Evolutionary conservation across 495 filamentous ascomycete species (phyloP).

Genomic region (Xylaria nigripes): DNA sequence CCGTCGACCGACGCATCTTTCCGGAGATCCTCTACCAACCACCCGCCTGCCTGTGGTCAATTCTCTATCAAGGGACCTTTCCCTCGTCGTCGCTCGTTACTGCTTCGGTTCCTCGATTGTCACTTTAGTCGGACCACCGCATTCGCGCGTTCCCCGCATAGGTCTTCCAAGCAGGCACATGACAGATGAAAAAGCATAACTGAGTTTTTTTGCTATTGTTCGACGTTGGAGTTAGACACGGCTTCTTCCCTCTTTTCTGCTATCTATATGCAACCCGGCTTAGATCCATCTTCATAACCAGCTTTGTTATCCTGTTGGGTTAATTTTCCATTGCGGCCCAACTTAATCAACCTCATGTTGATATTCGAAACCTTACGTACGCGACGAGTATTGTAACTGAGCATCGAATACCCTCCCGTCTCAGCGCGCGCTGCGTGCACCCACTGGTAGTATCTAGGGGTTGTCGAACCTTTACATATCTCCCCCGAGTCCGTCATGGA

Average conservation of each 20-base stretch:
- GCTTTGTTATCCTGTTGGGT: constrained; percentile 1
- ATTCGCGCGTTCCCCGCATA: not conserved
- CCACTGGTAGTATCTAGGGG: constrained; percentile 6
- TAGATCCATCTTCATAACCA: constrained; percentile 4
- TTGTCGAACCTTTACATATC: not conserved
- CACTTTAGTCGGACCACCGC: not conserved
- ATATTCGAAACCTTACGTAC: not conserved
- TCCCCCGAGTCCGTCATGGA: constrained; percentile 36
- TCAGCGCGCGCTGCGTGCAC: constrained; percentile 8
- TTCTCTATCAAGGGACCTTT: constrained; percentile 4
- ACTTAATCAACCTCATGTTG: not conserved
- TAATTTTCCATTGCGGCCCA: not conserved
- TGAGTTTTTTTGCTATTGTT: constrained; percentile 5
- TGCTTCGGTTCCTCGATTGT: constrained; percentile 13
- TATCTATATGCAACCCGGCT: not conserved
- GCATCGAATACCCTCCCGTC: constrained; percentile 5
- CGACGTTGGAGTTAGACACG: not conserved
- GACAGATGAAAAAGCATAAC: constrained; percentile 11
- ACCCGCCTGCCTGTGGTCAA: not conserved
- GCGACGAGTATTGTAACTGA: not conserved
- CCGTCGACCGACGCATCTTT: not conserved
- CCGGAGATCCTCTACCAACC: not conserved
- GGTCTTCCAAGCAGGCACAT: not conserved
- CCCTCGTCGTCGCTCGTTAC: constrained; percentile 24
- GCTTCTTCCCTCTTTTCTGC: not conserved